Conservation (phyloP, 2,329 filamentous ascomycete genomes). For the Xylariaceae sp. region DNA sequence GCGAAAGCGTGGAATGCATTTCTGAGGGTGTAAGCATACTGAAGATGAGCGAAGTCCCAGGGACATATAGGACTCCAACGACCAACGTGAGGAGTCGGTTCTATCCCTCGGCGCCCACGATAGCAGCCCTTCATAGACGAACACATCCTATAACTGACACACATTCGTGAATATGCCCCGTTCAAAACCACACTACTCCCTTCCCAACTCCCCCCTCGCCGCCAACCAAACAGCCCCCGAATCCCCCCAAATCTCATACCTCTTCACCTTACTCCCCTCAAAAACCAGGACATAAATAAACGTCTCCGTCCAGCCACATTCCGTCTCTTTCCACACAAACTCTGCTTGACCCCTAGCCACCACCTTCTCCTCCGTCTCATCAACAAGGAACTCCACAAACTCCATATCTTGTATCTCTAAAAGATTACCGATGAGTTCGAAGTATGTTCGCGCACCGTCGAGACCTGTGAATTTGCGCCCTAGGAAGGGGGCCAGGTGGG, state of each 20-base stretch:
- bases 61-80: too few relatives aligned
- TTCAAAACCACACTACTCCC: not conserved
- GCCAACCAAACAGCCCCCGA: conserved; percentile 41
- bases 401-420: conserved; percentile 32
- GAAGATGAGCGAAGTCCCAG: too few relatives aligned
- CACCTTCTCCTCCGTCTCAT: conserved; percentile 27
- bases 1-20: too few relatives aligned
- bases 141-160: too few relatives aligned
- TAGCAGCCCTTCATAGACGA: too few relatives aligned
- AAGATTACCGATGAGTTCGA: conserved; percentile 24
- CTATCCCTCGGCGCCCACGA: too few relatives aligned
- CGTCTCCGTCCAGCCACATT: conserved; percentile 34
- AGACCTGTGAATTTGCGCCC: conserved; percentile 31
- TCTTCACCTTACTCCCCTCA: conserved; percentile 25
- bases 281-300: conserved; percentile 34
- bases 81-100: too few relatives aligned
- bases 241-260: conserved; percentile 37
- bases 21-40: too few relatives aligned
- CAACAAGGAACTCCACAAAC: conserved; percentile 27
- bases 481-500: conserved; percentile 34
- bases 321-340: conserved; percentile 32
- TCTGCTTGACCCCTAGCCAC: conserved; percentile 31
- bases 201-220: conserved; percentile 52
- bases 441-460: conserved; percentile 30
- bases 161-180: not conserved